A percentile compares a stretch with the other conserved stretches of the same genome.
phyloP scores from a whole-genome alignment of 129 eudicot genomes.

The Pulicaria dysenterica region DNA sequence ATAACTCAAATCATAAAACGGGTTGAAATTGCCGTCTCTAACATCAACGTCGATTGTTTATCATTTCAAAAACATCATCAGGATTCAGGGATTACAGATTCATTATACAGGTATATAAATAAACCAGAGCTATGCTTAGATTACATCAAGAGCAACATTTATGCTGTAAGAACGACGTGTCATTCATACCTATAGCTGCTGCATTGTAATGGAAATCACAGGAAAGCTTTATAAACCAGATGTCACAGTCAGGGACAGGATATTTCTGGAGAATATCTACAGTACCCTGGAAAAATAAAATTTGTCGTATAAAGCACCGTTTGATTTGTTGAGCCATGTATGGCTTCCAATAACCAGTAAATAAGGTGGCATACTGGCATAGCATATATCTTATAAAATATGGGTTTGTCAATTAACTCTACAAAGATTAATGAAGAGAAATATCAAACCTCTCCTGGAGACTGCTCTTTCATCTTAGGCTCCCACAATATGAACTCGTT shows the following conservation, averaged over 20 bases:
- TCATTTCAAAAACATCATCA: not conserved
- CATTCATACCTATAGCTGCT: conserved; percentile 85
- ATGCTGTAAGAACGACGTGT: not conserved
- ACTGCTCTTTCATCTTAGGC: conserved; percentile 96
- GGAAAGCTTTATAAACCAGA: conserved; percentile 98
- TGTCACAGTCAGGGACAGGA: conserved; percentile 98
- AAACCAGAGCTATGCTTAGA: not conserved
- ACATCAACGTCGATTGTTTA: not conserved
- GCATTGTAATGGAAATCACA: conserved; percentile 87
- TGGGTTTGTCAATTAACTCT: not conserved
- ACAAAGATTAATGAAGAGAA: not conserved
- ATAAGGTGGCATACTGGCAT: conserved; percentile 14
- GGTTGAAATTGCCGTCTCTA: not conserved
- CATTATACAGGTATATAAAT: not conserved
- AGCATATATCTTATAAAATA: not conserved
- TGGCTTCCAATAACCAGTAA: not conserved
- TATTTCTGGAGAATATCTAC: conserved; percentile 92
- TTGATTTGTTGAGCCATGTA: not conserved
- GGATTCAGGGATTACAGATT: conserved; percentile 11
- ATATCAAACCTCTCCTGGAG: conserved; percentile 96
- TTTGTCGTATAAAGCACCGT: conserved; percentile 13
- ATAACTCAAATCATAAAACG: not conserved
- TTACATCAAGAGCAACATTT: not conserved
- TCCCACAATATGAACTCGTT: conserved; percentile 96
- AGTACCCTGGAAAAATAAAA: conserved; percentile 60